Base-by-base conservation (phyloP, 2,329 filamentous ascomycete genomes). In the Amauroascus verrucosus region DNA sequence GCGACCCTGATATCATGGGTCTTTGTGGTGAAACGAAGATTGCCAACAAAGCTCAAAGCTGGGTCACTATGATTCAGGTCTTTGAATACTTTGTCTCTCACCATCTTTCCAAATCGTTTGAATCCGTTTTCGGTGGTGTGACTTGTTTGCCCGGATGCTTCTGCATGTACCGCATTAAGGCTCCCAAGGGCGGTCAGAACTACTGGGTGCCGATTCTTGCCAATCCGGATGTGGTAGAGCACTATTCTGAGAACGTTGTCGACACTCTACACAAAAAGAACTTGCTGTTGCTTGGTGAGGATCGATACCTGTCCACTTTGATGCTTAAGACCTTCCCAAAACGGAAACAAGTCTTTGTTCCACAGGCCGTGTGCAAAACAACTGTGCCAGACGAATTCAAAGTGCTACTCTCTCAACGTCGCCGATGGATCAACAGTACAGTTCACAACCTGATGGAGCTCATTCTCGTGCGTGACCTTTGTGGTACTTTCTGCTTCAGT, bases 121-220 rank as follows among this genome's bases (percentile, higher is more conserved):
- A 98, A 71, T 96, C 90, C 0, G 86, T 96, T 60, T 98, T 98
- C 71, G 93, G 93, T 72, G 93, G 93, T 85, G 93, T 98, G 57
- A 98, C 93, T 59, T 98, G 93, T 78, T 77, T 98, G 62, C 93
- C 93, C 14, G 93, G 93, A 59, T 98, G 93, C 77, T 98, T 98
- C 83, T 96, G 89, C 78, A 98, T 98, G 94, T 98, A 98, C 76
- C 87, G 93, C 65, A 97, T 98, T 80, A 98, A 98, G 74, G 87
- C 93, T 28, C 94, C 93, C 56, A 98, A 98, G 75, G 93, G 93
- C 60, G 91, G 86, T 24, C 89, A 97, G 69, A 97, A 98, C 75
- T 98, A 97, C 74, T 98, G 93, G 93, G 93, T 98, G 22, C 93
- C 93, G 6, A 97, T 98, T 64, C 80, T 98, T 59, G 93, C 93